These are phyloP conservation scores for Dioscorea alata DNA, from an alignment of 106 monocot species.

Conservation along the genomic window DNA sequence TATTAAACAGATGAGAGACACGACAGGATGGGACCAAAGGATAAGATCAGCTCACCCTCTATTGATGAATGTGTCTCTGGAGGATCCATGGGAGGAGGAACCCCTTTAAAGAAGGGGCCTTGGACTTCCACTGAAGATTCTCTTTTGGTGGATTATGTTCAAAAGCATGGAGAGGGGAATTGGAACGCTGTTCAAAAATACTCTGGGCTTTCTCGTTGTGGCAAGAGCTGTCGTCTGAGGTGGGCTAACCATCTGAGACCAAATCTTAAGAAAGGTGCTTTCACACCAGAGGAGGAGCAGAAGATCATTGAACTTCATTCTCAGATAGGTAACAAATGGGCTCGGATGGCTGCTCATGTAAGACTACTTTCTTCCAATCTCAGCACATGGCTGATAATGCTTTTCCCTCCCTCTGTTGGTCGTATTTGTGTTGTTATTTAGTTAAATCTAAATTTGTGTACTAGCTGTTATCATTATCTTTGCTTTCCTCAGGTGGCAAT, in stretches of 20 bases:
- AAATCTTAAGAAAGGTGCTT: conserved; percentile 61
- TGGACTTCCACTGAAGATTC: conserved; percentile 79
- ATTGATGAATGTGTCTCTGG: conserved; percentile 28
- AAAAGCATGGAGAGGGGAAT: conserved; percentile 71
- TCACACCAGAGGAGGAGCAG: conserved; percentile 50
- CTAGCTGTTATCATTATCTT: too few species aligned
- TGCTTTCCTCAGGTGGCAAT: too few species aligned
- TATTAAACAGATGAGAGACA: conserved; percentile 13
- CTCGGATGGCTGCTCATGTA: conserved; percentile 64
- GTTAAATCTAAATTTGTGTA: too few species aligned
- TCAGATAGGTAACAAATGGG: conserved; percentile 76
- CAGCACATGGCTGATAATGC: not conserved
- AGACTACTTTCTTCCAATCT: conserved; percentile 8
- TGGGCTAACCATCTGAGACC: conserved; percentile 87
- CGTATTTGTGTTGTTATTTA: too few species aligned
- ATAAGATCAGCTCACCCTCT: conserved; percentile 22
- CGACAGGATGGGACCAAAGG: conserved; percentile 5
- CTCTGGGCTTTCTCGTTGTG: conserved; percentile 55
- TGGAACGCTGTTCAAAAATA: conserved; percentile 78
- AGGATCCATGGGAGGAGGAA: conserved; percentile 18
- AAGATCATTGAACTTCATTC: conserved; percentile 51
- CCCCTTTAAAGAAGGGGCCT: conserved; percentile 64
- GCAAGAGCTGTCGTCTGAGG: conserved; percentile 75
- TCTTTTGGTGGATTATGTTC: conserved; percentile 58
- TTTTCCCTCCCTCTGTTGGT: too few species aligned